A percentile compares a stretch with the other conserved stretches of the same genome.
Evolutionary conservation across 768 basidiomycete genomes (phyloP).

Genomic region (Leccinum longicurvipes): DNA sequence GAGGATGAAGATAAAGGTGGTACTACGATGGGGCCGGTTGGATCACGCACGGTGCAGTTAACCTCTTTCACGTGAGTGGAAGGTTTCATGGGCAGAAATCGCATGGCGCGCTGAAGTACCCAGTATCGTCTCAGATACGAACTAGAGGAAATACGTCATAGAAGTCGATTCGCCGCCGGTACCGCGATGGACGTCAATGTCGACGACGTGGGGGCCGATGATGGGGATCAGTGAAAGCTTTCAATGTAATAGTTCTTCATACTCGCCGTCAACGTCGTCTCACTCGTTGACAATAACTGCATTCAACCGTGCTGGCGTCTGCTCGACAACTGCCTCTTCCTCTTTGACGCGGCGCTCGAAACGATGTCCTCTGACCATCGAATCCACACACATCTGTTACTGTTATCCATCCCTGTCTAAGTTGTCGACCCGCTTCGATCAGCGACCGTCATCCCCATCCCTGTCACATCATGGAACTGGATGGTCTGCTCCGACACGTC

Average conservation of each 20-base stretch:
- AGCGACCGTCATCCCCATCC: conserved; percentile 89
- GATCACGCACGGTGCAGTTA: conserved; percentile 64
- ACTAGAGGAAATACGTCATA: conserved; percentile 64
- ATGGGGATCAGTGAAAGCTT: conserved; percentile 69
- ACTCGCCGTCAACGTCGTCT: conserved; percentile 7
- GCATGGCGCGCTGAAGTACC: conserved; percentile 58
- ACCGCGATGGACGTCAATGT: conserved; percentile 72
- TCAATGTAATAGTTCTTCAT: conserved; percentile 55
- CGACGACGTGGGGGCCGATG: conserved; percentile 47
- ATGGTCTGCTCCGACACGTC: conserved; percentile 67
- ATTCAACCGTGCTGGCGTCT: conserved; percentile 57
- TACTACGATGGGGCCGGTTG: conserved; percentile 64
- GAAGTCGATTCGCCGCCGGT: conserved; percentile 58
- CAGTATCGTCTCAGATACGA: conserved; percentile 62
- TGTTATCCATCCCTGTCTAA: conserved; percentile 64
- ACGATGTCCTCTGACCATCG: conserved; percentile 68
- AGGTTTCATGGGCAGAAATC: conserved; percentile 58
- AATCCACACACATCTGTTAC: conserved; percentile 81
- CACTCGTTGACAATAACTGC: conserved; percentile 68
- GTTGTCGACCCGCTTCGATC: conserved; percentile 78
- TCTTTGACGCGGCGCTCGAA: conserved; percentile 28
- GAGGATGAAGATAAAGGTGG: conserved; percentile 50
- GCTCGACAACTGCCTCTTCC: conserved; percentile 30
- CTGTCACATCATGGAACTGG: conserved; percentile 96
- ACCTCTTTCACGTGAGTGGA: conserved; percentile 64